Evolutionary conservation across 768 basidiomycete species (phyloP).

Genomic region (Tricholoma matsutake): DNA sequence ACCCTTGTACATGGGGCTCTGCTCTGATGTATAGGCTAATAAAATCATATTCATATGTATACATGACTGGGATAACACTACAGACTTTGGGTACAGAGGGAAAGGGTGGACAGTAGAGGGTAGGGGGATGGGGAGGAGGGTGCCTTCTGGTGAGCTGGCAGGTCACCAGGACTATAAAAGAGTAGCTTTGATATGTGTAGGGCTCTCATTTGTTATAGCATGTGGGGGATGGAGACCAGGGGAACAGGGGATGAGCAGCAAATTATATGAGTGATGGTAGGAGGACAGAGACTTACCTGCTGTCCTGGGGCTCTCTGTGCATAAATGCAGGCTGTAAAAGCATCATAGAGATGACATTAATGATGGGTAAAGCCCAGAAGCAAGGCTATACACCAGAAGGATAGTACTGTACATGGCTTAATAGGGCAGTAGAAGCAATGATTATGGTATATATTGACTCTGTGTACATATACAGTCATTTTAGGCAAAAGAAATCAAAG

Average conservation of each 20-base stretch:
- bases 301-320: too few species aligned
- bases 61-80: neutral
- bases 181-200: neutral
- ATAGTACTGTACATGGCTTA: neutral
- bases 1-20: neutral
- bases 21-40: neutral
- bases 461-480: neutral
- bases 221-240: too few species aligned
- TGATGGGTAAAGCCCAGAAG: too few species aligned
- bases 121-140: neutral
- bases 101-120: neutral
- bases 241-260: too few species aligned
- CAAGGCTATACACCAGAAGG: constrained; percentile 1
- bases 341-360: neutral
- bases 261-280: too few species aligned
- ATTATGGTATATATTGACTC: neutral
- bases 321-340: too few species aligned
- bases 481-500: neutral
- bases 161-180: neutral
- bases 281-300: too few species aligned
- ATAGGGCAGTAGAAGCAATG: neutral
- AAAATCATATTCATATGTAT: neutral
- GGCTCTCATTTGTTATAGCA: neutral
- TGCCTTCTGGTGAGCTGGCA: neutral
- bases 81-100: neutral